Evolutionary conservation across 1,284 basidiomycete species (phyloP), one percentile per base, ranked within the genome.

Genomic region (Tranzscheliella williamsii): DNA sequence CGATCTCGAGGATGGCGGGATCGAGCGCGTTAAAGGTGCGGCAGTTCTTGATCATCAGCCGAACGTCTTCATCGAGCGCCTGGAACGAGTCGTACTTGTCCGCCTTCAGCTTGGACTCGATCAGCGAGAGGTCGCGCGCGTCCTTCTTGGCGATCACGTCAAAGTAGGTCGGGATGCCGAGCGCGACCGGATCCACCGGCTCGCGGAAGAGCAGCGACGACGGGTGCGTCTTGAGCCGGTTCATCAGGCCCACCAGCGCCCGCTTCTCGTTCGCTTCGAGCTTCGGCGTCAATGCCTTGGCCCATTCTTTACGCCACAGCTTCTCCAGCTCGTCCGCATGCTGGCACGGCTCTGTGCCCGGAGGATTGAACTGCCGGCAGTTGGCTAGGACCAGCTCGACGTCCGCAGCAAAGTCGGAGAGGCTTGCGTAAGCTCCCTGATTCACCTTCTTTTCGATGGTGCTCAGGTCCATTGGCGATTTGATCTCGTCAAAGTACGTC

Each of bases 401-500:
- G 70, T 97, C 94, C 50, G 83, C 82, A 27, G 84, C 86, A 62
- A 98, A 87, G 2, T 88, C 85, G 31, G 37, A 49, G 70, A 75
- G 74, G 15, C 60, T 67, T 5, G 24, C 17, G 56, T 77, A 77
- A 1, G 47, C 41, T 9, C 58, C 64, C 18, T 54, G 49, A 11
- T 60, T 61, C 5, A 75, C 53, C 73, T 90, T 92, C 38, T 81
- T 81, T 26, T 79, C 78, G 73, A 97, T 90, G 9, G 93, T 95
- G 9, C 85, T 85, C 45, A 97, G 86, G 79, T 98, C 93, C 91
- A 97, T 98, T 5, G 95, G 95, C 58, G 57, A 35, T 62, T 85
- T 82, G 75, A 99, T 96, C 80, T 97, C 95, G 9, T 95, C 86
- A 50, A 89, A 86, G 78, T 98, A 98, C 89, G 91, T 78, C 87